phyloP scores from a whole-genome alignment of 2,329 filamentous ascomycete genomes.

The Diaporthe batatas region DNA sequence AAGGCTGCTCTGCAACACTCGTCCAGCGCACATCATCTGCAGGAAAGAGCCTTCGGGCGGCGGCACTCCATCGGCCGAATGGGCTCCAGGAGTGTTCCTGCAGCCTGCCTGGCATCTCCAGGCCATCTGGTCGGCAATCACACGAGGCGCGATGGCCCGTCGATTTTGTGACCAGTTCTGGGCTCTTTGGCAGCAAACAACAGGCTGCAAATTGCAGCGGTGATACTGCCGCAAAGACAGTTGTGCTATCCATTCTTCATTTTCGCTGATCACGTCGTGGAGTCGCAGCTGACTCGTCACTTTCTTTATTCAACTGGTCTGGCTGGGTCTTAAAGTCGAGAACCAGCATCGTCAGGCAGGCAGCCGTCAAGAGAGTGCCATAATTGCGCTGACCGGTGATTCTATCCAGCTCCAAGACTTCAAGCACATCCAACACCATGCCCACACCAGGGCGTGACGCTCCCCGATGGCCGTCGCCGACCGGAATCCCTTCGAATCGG shows the following conservation, averaged over 20 bases:
- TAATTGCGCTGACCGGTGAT: not conserved
- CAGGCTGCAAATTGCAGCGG: not conserved
- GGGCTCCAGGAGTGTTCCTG: not conserved
- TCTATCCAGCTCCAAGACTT: not conserved
- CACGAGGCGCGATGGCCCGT: not conserved
- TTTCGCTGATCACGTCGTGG: too few relatives aligned
- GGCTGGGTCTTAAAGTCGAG: not conserved
- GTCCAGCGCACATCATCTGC: not conserved
- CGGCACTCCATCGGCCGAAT: not conserved
- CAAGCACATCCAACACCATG: too few relatives aligned
- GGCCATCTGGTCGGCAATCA: not conserved
- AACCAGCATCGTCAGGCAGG: too few relatives aligned
- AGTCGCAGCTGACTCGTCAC: too few relatives aligned
- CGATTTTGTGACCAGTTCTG: not conserved
- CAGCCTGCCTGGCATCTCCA: not conserved
- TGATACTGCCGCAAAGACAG: not conserved
- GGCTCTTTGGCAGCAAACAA: not conserved
- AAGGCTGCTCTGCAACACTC: not conserved
- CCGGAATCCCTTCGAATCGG: too few relatives aligned
- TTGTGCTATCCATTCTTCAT: fast-evolving
- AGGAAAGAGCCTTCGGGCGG: too few relatives aligned
- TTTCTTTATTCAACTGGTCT: not conserved
- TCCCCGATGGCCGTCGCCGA: not conserved
- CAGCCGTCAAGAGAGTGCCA: not conserved
- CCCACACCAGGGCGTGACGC: not conserved